These are phyloP conservation scores for Hanseniaspora gamundiae DNA, from an alignment of 1,139 yeast species.

Conservation along the genomic window DNA sequence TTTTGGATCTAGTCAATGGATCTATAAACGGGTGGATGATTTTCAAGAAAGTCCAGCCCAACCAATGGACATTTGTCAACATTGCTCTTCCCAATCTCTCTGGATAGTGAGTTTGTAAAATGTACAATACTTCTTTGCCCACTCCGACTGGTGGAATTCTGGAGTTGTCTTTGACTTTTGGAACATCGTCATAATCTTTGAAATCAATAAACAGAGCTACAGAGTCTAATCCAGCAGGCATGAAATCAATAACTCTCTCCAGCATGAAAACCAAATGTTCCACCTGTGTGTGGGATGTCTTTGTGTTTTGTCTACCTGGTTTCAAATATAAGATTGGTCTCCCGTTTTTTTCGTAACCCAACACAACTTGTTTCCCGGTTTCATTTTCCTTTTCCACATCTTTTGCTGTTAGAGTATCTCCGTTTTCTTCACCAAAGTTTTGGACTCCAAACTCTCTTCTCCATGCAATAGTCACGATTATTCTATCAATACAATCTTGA, in stretches of 20 bases:
- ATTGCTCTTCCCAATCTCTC: conserved; percentile 88
- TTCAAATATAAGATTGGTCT: conserved; percentile 84
- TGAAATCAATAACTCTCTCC: conserved; percentile 79
- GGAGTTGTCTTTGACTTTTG: conserved; percentile 36
- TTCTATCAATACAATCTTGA: conserved; percentile 56
- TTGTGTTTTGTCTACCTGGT: conserved; percentile 90
- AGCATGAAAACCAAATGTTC: conserved; percentile 87
- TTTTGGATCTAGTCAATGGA: conserved; percentile 84
- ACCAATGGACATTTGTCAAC: conserved; percentile 83
- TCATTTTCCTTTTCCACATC: conserved; percentile 58
- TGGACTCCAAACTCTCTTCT: conserved; percentile 83
- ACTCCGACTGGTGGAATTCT: conserved; percentile 77
- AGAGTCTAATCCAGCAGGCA: conserved; percentile 95
- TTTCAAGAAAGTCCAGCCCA: conserved; percentile 82
- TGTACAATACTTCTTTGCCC: conserved; percentile 62
- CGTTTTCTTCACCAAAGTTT: conserved; percentile 32
- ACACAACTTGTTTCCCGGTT: conserved; percentile 78
- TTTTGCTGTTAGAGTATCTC: conserved; percentile 46
- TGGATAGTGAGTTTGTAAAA: conserved; percentile 86
- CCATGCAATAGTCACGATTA: conserved; percentile 75
- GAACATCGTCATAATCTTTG: conserved; percentile 49
- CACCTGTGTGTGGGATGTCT: conserved; percentile 75
- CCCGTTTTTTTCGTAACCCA: conserved; percentile 80
- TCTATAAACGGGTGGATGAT: conserved; percentile 90
- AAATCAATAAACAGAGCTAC: conserved; percentile 83